Percentiles rank a stretch among this genome's conserved stretches.
Evolutionary conservation across 2,329 filamentous ascomycete species (phyloP).

Genomic region (Blastomyces parvus): DNA sequence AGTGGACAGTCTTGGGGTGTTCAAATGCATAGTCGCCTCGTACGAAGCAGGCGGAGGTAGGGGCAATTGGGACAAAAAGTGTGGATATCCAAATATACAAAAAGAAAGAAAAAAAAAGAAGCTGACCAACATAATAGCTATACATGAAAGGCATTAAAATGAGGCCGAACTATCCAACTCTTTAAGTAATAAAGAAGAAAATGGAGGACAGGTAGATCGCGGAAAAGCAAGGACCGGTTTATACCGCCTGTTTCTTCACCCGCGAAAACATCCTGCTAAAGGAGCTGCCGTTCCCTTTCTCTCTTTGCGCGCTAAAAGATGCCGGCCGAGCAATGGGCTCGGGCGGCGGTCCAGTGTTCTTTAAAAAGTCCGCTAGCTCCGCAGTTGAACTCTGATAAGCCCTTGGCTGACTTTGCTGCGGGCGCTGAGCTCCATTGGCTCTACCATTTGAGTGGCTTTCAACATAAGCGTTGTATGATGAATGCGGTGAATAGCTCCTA

Average conservation of each 20-base stretch:
- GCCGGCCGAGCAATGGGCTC: constrained; percentile 24
- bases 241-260: constrained; percentile 21
- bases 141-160: neutral
- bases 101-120: neutral
- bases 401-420: constrained; percentile 19
- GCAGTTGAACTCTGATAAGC: constrained; percentile 42
- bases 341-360: constrained; percentile 59
- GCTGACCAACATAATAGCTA: constrained; percentile 8
- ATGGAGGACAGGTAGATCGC: neutral
- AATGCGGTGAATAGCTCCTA: constrained; percentile 24
- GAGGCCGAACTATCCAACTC: neutral
- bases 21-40: neutral
- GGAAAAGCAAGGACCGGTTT: neutral
- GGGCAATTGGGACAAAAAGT: neutral
- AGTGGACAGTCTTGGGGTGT: neutral
- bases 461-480: constrained; percentile 32
- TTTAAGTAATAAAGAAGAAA: neutral
- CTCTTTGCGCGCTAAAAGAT: constrained; percentile 14
- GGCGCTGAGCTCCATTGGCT: constrained; percentile 16
- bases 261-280: constrained; percentile 22
- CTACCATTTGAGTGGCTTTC: constrained; percentile 28
- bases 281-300: constrained; percentile 13
- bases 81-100: constrained; percentile 6
- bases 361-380: constrained; percentile 64
- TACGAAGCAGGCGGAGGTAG: neutral